Conservation (phyloP, 202 grass and related monocot genomes). For the Saccharum hybrid region DNA sequence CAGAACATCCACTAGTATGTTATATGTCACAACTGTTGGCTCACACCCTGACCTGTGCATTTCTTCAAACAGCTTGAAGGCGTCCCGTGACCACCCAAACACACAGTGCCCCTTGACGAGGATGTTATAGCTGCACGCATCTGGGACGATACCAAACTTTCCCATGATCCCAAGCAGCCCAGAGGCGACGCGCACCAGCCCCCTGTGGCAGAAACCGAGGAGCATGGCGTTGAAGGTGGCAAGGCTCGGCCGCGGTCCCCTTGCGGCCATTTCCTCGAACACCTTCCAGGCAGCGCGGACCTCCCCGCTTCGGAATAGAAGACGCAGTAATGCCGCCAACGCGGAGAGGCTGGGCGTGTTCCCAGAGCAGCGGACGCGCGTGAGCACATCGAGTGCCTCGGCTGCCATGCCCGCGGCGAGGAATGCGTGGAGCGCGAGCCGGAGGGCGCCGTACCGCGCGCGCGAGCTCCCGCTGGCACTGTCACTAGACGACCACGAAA, state of each 20-base stretch:
- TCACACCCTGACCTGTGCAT: constrained; percentile 50
- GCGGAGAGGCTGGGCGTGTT: constrained; percentile 57
- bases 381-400: constrained; percentile 61
- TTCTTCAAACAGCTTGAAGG: constrained; percentile 71
- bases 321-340: constrained; percentile 54
- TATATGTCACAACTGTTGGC: constrained; percentile 71
- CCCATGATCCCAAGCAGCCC: constrained; percentile 66
- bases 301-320: constrained; percentile 61
- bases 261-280: constrained; percentile 78
- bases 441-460: constrained; percentile 47
- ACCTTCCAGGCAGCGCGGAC: constrained; percentile 69
- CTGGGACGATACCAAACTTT: constrained; percentile 53
- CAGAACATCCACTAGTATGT: constrained; percentile 69
- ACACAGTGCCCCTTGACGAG: constrained; percentile 73
- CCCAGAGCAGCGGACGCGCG: constrained; percentile 37
- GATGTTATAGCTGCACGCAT: constrained; percentile 78
- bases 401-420: constrained; percentile 58
- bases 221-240: constrained; percentile 77
- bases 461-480: neutral
- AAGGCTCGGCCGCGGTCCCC: constrained; percentile 55
- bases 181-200: constrained; percentile 41
- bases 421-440: constrained; percentile 73
- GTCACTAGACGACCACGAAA: constrained; percentile 31
- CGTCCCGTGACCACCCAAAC: constrained; percentile 53
- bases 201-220: constrained; percentile 73